Conservation (phyloP, 2,329 filamentous ascomycete genomes). For the Teratosphaeria viscida region DNA sequence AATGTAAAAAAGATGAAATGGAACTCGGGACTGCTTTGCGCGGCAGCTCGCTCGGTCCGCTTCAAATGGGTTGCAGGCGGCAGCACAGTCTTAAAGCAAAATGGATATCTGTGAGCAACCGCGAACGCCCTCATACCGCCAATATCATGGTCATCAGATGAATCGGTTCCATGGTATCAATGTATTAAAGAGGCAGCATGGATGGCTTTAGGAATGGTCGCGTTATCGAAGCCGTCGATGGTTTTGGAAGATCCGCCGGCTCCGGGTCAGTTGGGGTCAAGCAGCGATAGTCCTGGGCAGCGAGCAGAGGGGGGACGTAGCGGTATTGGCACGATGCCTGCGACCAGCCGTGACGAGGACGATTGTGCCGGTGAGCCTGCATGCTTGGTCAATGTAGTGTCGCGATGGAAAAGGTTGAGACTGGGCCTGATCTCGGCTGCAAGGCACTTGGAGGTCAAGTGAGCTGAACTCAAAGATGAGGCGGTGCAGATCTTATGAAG, state of each 20-base stretch:
- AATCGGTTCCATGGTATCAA: no score
- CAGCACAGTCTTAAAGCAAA: constrained; percentile 26
- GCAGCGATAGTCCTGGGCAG: constrained; percentile 29
- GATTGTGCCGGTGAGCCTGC: constrained; percentile 25
- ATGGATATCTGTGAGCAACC: no score
- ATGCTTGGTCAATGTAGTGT: background rate
- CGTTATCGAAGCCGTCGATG: constrained; percentile 30
- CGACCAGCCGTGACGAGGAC: constrained; percentile 40
- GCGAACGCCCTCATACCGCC: no score
- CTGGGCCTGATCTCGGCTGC: background rate
- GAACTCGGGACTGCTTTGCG: constrained; percentile 26
- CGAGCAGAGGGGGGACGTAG: constrained; percentile 28
- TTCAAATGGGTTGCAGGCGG: constrained; percentile 20
- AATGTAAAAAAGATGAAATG: constrained; percentile 17
- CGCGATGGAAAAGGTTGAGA: background rate
- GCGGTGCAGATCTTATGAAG: no score
- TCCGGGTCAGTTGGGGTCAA: constrained; percentile 34
- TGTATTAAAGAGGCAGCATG: constrained; percentile 15
- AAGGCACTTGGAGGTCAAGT: background rate
- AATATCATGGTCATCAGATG: no score
- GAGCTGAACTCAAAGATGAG: background rate
- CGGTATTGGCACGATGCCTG: constrained; percentile 38
- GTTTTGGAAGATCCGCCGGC: constrained; percentile 21
- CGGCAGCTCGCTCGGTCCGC: constrained; percentile 19
- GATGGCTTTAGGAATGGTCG: constrained; percentile 31